Percentiles rank a stretch among this genome's conserved stretches.
Evolutionary conservation across 2,329 filamentous ascomycete genomes (phyloP).

Genomic region (Ilyonectria sp.): DNA sequence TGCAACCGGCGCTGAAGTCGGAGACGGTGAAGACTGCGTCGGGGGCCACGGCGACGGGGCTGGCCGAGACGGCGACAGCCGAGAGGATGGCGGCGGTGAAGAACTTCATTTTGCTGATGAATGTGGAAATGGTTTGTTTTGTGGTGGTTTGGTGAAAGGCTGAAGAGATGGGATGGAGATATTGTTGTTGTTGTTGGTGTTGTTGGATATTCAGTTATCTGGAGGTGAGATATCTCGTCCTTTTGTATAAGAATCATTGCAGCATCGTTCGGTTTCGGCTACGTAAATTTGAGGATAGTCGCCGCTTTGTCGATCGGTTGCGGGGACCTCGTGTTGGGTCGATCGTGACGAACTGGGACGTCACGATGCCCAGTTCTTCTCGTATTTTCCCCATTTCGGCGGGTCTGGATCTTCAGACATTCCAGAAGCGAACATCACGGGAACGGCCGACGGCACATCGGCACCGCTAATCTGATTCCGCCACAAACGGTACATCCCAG

Average conservation of each 20-base stretch:
- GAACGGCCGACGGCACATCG: background rate
- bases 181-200: background rate
- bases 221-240: background rate
- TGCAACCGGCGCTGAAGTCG: constrained; percentile 34
- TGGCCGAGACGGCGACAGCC: constrained; percentile 24
- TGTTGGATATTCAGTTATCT: background rate
- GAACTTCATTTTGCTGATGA: constrained; percentile 39
- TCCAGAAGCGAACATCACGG: background rate
- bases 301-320: background rate
- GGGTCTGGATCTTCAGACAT: background rate
- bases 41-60: background rate
- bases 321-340: background rate
- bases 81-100: constrained; percentile 31
- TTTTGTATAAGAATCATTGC: background rate
- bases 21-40: constrained; percentile 18
- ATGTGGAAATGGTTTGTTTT: background rate
- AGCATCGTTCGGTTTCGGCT: background rate
- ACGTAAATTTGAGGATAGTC: background rate
- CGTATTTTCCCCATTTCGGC: background rate
- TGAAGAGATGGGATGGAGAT: constrained; percentile 4
- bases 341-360: background rate
- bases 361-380: background rate
- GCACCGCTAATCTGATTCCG: background rate
- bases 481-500: background rate
- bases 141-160: background rate